Conservation (phyloP, 495 filamentous ascomycete genomes). For the Penicillium lividum region DNA sequence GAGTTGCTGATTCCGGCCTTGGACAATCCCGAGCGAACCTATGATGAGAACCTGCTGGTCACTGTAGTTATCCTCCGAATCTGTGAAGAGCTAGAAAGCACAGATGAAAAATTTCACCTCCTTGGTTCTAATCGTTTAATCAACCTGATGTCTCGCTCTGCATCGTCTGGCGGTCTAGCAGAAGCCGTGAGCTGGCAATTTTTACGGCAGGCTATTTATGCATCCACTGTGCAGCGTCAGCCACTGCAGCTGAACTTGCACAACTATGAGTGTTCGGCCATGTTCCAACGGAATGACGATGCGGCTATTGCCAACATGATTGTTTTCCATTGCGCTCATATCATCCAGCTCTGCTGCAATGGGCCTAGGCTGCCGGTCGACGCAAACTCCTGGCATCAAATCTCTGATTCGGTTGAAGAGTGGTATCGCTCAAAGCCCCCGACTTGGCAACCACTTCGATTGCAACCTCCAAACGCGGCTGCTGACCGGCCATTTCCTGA, state of each 20-base stretch:
- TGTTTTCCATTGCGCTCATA: constrained; percentile 39
- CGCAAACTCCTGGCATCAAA: constrained; percentile 23
- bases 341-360: constrained; percentile 33
- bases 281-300: constrained; percentile 39
- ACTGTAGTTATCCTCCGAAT: constrained; percentile 41
- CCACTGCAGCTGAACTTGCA: constrained; percentile 36
- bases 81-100: constrained; percentile 39
- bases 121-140: constrained; percentile 40
- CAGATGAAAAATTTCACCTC: constrained; percentile 39
- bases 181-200: constrained; percentile 47
- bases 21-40: constrained; percentile 29
- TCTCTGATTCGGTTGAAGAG: constrained; percentile 29
- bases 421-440: constrained; percentile 34
- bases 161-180: constrained; percentile 39
- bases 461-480: constrained; percentile 27
- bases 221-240: constrained; percentile 39
- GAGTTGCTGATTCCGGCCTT: constrained; percentile 36
- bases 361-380: constrained; percentile 24
- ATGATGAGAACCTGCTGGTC: constrained; percentile 37
- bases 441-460: constrained; percentile 41
- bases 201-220: constrained; percentile 44
- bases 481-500: constrained; percentile 39
- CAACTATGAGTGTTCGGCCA: constrained; percentile 38
- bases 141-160: constrained; percentile 38
- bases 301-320: constrained; percentile 36